Percentiles rank a stretch among this genome's conserved stretches.
These are phyloP conservation scores for Sugiyamaella valdiviana DNA, from an alignment of 805 yeast genomes.

Conservation along the genomic window DNA sequence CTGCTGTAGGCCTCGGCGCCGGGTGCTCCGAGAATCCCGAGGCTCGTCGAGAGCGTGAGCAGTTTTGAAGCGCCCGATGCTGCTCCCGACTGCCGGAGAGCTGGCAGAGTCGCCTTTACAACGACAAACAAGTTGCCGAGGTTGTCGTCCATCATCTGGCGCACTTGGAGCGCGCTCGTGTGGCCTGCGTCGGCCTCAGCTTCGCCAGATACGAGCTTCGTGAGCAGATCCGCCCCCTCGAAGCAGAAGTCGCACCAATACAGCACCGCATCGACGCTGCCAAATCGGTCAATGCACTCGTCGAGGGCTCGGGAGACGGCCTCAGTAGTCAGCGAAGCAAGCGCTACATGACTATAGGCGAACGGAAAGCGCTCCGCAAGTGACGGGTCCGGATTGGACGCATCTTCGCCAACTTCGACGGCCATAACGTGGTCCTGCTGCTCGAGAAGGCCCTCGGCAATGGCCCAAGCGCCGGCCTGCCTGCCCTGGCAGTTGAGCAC, in stretches of 20 bases:
- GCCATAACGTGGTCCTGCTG: not conserved
- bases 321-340: not conserved
- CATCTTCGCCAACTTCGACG: not conserved
- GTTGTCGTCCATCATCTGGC: constrained; percentile 26
- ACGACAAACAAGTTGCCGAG: constrained; percentile 23
- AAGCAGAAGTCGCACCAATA: constrained; percentile 15
- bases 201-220: not conserved
- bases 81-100: not conserved
- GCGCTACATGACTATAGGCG: too few species aligned
- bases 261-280: constrained; percentile 24
- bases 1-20: constrained; percentile 28
- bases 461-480: not conserved
- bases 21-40: constrained; percentile 29
- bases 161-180: constrained; percentile 20
- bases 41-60: constrained; percentile 15
- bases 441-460: not conserved
- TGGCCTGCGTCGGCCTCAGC: not conserved
- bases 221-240: constrained; percentile 19
- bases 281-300: constrained; percentile 18
- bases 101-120: constrained; percentile 2
- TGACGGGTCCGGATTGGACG: too few species aligned
- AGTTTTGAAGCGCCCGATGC: constrained; percentile 1
- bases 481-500: not conserved
- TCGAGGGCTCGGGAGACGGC: constrained; percentile 20
- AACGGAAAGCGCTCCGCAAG: too few species aligned